phyloP scores from a whole-genome alignment of 2,329 filamentous ascomycete genomes.

The Sclerotinia borealis region DNA sequence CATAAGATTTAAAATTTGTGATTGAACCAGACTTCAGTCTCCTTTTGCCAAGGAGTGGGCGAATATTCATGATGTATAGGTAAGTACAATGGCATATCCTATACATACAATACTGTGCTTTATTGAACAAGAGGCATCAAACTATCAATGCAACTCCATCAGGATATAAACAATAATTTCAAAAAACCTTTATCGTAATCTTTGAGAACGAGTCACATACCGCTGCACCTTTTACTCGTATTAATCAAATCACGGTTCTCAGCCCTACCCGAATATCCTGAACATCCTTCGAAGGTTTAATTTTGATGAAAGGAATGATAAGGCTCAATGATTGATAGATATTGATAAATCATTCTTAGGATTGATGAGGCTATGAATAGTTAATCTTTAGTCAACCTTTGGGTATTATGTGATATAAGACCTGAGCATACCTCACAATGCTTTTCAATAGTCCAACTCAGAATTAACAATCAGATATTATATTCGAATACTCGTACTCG shows the following conservation, averaged over 20 bases:
- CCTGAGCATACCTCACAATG: too few species aligned
- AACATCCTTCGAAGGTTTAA: background rate
- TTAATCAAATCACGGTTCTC: background rate
- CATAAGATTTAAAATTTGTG: background rate
- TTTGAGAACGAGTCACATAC: background rate
- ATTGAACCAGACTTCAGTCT: background rate
- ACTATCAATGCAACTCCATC: too few species aligned
- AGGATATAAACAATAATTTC: too few species aligned
- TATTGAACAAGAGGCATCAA: too few species aligned
- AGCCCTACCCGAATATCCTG: background rate
- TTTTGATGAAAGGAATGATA: background rate
- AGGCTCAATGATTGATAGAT: background rate
- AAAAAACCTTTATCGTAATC: too few species aligned
- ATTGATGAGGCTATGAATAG: too few species aligned
- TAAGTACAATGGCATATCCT: background rate
- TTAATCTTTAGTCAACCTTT: too few species aligned
- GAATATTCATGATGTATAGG: background rate
- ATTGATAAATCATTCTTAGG: too few species aligned
- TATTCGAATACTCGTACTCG: too few species aligned
- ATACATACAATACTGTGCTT: background rate
- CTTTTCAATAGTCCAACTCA: too few species aligned
- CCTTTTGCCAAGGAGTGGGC: background rate
- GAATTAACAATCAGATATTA: too few species aligned
- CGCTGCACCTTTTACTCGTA: background rate
- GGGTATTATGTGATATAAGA: too few species aligned